These are phyloP conservation scores for Trichoderma reesei DNA, from an alignment of 495 filamentous ascomycete genomes.

Conservation along the genomic window DNA sequence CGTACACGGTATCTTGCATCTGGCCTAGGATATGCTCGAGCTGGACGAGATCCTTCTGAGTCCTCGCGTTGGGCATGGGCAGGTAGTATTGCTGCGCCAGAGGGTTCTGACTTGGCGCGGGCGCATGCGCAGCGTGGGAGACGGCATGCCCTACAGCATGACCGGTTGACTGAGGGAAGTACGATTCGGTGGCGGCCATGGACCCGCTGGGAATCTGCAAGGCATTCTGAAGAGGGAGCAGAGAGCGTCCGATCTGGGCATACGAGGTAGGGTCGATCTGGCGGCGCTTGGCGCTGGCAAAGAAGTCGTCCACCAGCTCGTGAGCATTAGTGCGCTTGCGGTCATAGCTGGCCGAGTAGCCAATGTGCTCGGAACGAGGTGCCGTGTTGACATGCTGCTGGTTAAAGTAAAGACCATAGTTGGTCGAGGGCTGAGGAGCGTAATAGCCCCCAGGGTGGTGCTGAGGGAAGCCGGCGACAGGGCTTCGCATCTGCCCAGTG, in stretches of 20 bases:
- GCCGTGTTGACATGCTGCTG: slow-evolving; percentile 44
- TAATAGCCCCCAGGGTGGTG: slow-evolving; percentile 30
- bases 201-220: slow-evolving; percentile 58
- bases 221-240: slow-evolving; percentile 58
- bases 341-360: slow-evolving; percentile 42
- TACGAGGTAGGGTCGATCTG: slow-evolving; percentile 80
- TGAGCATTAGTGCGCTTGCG: slow-evolving; percentile 67
- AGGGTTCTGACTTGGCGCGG: slow-evolving; percentile 38
- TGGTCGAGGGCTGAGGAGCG: slow-evolving; percentile 45
- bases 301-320: slow-evolving; percentile 87
- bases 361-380: slow-evolving; percentile 35
- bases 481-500: slow-evolving; percentile 43
- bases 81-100: slow-evolving; percentile 64
- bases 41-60: slow-evolving; percentile 83
- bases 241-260: slow-evolving; percentile 66
- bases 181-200: slow-evolving; percentile 48
- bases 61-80: slow-evolving; percentile 74
- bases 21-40: slow-evolving; percentile 91
- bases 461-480: slow-evolving; percentile 1
- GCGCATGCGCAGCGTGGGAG: slow-evolving; percentile 23
- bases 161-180: slow-evolving; percentile 13
- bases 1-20: slow-evolving; percentile 89
- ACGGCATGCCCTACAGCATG: neutral
- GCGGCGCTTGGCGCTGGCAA: slow-evolving; percentile 80
- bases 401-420: slow-evolving; percentile 54